These are phyloP conservation scores for Suillus paluster DNA, from an alignment of 768 basidiomycete genomes.

Conservation along the genomic window DNA sequence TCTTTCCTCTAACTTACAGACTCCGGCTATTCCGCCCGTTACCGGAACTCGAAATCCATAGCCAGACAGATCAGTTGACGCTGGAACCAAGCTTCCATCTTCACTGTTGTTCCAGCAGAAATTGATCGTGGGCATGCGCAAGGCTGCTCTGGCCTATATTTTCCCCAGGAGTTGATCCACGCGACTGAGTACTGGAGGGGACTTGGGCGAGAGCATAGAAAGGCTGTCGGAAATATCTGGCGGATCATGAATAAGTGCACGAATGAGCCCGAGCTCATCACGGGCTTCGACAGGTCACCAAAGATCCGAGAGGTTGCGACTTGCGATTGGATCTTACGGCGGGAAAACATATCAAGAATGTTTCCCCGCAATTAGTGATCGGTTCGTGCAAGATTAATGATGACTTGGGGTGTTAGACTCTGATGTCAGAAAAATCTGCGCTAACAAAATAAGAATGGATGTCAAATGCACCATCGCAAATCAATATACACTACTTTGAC, in stretches of 20 bases:
- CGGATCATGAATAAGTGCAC: neutral
- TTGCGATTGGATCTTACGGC: neutral
- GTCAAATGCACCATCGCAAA: too few relatives aligned
- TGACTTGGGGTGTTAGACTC: neutral
- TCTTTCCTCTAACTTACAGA: too few relatives aligned
- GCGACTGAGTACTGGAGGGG: constrained; percentile 88
- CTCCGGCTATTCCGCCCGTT: too few relatives aligned
- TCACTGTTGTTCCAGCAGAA: constrained; percentile 71
- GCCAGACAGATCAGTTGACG: too few relatives aligned
- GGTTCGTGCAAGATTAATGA: neutral
- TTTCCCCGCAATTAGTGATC: constrained; percentile 5
- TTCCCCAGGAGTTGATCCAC: constrained; percentile 81
- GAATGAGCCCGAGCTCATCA: too few relatives aligned
- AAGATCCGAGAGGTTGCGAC: neutral
- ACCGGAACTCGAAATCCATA: too few relatives aligned
- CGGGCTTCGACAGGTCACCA: neutral
- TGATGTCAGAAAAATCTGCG: too few relatives aligned
- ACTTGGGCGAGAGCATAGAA: constrained; percentile 90
- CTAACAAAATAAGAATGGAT: too few relatives aligned
- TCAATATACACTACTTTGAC: neutral
- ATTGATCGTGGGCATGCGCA: constrained; percentile 80
- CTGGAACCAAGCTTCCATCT: too few relatives aligned
- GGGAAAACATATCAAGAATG: constrained; percentile 2
- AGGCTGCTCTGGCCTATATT: constrained; percentile 84
- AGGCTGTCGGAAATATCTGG: constrained; percentile 70